Conservation (phyloP, 2,329 filamentous ascomycete species). For the Lasiodiplodia gonubiensis region DNA sequence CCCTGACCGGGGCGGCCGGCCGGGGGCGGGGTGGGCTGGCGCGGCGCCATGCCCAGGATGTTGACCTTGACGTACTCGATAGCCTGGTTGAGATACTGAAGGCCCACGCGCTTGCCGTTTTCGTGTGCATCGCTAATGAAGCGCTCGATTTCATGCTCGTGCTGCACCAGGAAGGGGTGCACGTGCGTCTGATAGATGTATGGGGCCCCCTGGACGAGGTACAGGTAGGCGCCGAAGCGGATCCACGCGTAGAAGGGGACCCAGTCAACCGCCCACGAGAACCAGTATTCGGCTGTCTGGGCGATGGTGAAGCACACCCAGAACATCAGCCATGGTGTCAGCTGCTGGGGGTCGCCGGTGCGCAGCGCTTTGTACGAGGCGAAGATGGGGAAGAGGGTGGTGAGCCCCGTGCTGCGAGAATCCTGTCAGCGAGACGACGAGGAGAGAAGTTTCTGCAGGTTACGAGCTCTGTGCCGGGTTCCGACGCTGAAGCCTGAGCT, state of each 20-base stretch:
- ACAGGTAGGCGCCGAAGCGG: slow-evolving; percentile 84
- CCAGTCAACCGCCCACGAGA: slow-evolving; percentile 86
- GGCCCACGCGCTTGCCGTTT: slow-evolving; percentile 74
- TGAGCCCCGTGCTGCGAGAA: slow-evolving; percentile 73
- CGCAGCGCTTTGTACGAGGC: slow-evolving; percentile 98
- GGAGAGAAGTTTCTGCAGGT: neutral
- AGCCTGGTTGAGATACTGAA: slow-evolving; percentile 59
- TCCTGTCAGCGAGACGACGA: slow-evolving; percentile 32
- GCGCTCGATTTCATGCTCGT: slow-evolving; percentile 87
- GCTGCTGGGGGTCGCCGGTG: slow-evolving; percentile 83
- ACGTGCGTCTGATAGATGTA: slow-evolving; percentile 83
- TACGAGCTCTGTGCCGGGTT: slow-evolving; percentile 3
- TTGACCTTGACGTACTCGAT: slow-evolving; percentile 70
- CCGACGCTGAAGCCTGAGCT: slow-evolving; percentile 14
- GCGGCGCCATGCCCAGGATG: slow-evolving; percentile 76
- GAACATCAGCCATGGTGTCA: slow-evolving; percentile 99
- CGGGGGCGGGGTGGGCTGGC: slow-evolving; percentile 55
- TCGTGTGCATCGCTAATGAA: slow-evolving; percentile 85
- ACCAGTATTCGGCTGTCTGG: slow-evolving; percentile 84
- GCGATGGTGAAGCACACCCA: slow-evolving; percentile 90
- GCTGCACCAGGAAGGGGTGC: slow-evolving; percentile 84
- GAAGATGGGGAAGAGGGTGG: slow-evolving; percentile 93
- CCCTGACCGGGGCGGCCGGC: slow-evolving; percentile 48
- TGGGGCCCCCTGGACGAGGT: slow-evolving; percentile 92
- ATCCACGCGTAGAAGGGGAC: slow-evolving; percentile 94